phyloP scores from a whole-genome alignment of 768 basidiomycete species.

The Trametes coccinea region DNA sequence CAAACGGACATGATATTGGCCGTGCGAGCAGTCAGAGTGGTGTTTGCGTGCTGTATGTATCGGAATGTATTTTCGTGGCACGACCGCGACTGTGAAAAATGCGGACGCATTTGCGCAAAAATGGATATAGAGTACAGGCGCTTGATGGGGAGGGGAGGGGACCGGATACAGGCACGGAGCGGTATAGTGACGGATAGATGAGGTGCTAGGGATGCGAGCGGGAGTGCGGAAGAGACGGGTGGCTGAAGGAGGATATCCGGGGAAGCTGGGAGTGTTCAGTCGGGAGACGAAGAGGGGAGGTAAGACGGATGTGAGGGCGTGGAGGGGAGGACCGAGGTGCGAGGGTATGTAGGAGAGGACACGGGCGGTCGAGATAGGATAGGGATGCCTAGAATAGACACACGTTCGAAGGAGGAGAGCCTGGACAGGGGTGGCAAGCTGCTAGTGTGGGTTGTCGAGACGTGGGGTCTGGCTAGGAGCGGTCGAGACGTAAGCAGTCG shows the following conservation, averaged over 20 bases:
- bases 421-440: slow-evolving; percentile 1
- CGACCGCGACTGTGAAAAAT: too few relatives aligned
- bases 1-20: neutral
- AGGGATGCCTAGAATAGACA: neutral
- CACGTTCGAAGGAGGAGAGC: slow-evolving; percentile 5
- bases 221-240: slow-evolving; percentile 2
- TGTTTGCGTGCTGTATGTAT: neutral
- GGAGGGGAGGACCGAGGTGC: neutral
- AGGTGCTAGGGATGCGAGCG: neutral
- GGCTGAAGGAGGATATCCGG: neutral
- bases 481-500: neutral
- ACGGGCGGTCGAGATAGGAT: slow-evolving; percentile 7
- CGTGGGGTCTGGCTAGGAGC: neutral
- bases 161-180: neutral
- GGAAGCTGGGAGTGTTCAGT: neutral
- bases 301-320: neutral
- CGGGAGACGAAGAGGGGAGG: slow-evolving; percentile 3
- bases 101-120: too few relatives aligned
- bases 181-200: neutral
- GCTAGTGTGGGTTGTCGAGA: neutral
- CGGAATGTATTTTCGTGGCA: too few relatives aligned
- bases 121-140: too few relatives aligned
- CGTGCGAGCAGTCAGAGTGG: neutral
- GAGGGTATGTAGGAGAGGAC: neutral
- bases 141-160: neutral